Conservation (phyloP, 1,139 yeast genomes). For the Pichia kudriavzevii region DNA sequence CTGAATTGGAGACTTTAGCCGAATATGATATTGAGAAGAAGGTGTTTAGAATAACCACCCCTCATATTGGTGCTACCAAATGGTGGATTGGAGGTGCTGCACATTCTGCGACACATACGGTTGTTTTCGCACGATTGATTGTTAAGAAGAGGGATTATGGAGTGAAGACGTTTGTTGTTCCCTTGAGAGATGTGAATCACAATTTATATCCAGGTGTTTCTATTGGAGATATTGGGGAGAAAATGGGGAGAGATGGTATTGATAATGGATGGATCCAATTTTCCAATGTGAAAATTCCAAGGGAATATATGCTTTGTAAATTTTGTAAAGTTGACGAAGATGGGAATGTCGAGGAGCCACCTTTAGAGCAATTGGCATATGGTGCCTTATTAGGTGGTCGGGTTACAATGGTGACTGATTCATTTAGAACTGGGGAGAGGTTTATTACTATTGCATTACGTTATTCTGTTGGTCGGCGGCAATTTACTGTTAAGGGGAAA, state of each 20-base stretch:
- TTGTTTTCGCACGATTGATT: slow-evolving; percentile 73
- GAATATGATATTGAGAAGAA: slow-evolving; percentile 60
- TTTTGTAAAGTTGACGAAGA: slow-evolving; percentile 65
- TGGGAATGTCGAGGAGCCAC: slow-evolving; percentile 67
- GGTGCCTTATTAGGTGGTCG: slow-evolving; percentile 85
- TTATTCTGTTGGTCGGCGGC: slow-evolving; percentile 86
- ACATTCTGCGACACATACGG: slow-evolving; percentile 80
- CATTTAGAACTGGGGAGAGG: slow-evolving; percentile 73
- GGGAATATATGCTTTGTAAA: slow-evolving; percentile 75
- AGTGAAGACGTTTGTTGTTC: slow-evolving; percentile 85
- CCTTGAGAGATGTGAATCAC: slow-evolving; percentile 69
- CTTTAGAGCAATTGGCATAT: slow-evolving; percentile 79
- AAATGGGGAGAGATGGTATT: slow-evolving; percentile 86
- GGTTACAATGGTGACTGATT: slow-evolving; percentile 81
- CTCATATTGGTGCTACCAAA: slow-evolving; percentile 85
- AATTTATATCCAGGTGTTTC: slow-evolving; percentile 70
- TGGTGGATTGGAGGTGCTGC: slow-evolving; percentile 99
- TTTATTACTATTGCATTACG: slow-evolving; percentile 78
- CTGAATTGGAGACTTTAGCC: slow-evolving; percentile 89
- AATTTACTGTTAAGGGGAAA: slow-evolving; percentile 48
- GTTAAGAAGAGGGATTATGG: slow-evolving; percentile 83
- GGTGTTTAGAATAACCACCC: slow-evolving; percentile 72
- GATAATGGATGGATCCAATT: slow-evolving; percentile 96
- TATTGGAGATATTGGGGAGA: slow-evolving; percentile 87
- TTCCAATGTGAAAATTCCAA: slow-evolving; percentile 72